Conservation (phyloP, 106 monocot species). For the Dendrobium chrysotoxum region DNA sequence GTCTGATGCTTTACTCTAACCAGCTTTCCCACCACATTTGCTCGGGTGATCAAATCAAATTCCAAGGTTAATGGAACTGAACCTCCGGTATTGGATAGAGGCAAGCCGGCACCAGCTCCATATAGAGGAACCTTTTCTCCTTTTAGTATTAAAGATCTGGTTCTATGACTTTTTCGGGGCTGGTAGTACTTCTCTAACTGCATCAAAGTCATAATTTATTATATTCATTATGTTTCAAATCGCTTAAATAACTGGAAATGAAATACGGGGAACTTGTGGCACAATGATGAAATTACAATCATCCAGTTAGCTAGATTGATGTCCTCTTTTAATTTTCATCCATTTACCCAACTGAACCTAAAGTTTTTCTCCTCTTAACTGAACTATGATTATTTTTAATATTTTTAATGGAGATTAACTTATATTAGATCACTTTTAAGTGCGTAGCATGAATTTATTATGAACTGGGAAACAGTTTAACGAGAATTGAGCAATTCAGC, state of each 20-base stretch:
- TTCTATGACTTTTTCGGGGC: slow-evolving; percentile 67
- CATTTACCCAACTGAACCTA: not conserved
- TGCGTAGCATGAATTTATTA: not conserved
- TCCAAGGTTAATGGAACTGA: slow-evolving; percentile 63
- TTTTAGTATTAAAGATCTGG: slow-evolving; percentile 37
- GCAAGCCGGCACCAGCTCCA: slow-evolving; percentile 71
- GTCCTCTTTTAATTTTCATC: not conserved
- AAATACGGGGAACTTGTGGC: not conserved
- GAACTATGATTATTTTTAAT: not conserved
- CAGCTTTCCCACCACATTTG: slow-evolving; percentile 78
- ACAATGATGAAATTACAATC: not conserved
- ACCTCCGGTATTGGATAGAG: slow-evolving; percentile 39
- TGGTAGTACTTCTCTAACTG: slow-evolving; percentile 82
- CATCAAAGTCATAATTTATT: slow-evolving; percentile 3
- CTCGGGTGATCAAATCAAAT: slow-evolving; percentile 51
- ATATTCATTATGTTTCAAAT: not conserved
- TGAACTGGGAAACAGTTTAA: not conserved
- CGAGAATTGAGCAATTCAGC: not conserved
- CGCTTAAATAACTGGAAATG: not conserved
- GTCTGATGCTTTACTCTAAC: slow-evolving; percentile 64
- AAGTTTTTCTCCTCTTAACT: not conserved
- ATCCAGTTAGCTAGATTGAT: not conserved
- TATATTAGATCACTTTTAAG: not conserved
- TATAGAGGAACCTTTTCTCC: slow-evolving; percentile 90
- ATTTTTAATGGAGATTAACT: not conserved